Percentiles rank a stretch among this genome's conserved stretches.
Evolutionary conservation across 352 stramenopile species (phyloP).

Genomic region (Globisporangium alternatum): DNA sequence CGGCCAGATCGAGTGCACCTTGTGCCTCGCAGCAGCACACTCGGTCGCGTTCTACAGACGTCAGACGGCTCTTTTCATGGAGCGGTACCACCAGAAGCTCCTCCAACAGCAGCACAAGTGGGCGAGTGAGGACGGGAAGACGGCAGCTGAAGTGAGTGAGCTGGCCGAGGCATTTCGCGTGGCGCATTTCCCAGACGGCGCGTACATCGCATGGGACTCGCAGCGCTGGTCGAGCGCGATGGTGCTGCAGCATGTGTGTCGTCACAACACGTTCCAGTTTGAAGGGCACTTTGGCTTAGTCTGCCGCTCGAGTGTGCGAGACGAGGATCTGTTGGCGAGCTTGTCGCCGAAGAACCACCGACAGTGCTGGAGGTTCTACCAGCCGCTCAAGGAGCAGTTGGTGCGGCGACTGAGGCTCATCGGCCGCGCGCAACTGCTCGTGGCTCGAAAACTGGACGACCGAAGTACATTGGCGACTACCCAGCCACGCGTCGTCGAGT

Average conservation of each 20-base stretch:
- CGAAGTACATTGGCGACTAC: background rate
- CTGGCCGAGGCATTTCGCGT: background rate
- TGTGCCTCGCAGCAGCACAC: background rate
- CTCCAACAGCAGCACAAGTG: background rate
- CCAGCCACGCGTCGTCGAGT: background rate
- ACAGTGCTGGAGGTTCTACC: constrained; percentile 28
- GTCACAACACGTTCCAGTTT: constrained; percentile 20
- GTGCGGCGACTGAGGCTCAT: constrained; percentile 12
- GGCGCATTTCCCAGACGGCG: constrained; percentile 1
- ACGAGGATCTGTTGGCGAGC: background rate
- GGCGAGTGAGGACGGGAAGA: background rate
- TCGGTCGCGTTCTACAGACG: constrained; percentile 2
- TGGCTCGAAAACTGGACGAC: background rate
- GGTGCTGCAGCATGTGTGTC: constrained; percentile 24
- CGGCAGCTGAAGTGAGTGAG: background rate
- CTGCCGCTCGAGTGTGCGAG: background rate
- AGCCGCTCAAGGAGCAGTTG: constrained; percentile 24
- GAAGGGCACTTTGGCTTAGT: background rate
- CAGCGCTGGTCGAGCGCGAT: constrained; percentile 17
- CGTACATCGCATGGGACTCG: constrained; percentile 23
- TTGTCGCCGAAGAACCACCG: constrained; percentile 23
- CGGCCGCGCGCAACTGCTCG: background rate
- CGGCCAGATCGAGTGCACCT: background rate
- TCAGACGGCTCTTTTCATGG: constrained; percentile 1
- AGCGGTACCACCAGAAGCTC: constrained; percentile 3